phyloP scores from a whole-genome alignment of 257 asterid species.

The Nicotiana obtusifolia region DNA sequence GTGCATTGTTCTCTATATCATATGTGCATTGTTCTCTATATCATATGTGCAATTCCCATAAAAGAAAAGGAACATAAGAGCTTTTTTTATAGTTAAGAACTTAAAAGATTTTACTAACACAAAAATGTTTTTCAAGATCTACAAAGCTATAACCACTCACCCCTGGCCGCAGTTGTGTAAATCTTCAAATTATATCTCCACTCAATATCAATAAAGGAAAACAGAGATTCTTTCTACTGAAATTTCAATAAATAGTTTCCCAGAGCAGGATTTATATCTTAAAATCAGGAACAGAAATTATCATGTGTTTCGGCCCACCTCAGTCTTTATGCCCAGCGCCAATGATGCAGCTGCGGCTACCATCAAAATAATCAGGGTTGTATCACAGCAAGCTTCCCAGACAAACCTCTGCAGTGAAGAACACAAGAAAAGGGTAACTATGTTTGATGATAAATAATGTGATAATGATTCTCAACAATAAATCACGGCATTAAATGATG shows the following conservation, averaged over 20 bases:
- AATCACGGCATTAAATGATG: not conserved
- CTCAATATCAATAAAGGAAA: not conserved
- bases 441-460: not conserved
- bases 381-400: slow-evolving; percentile 94
- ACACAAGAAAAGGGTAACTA: slow-evolving; percentile 9
- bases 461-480: not conserved
- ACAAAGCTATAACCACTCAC: not conserved
- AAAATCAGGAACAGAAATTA: not conserved
- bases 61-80: not conserved
- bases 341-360: slow-evolving; percentile 98
- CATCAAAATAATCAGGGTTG: slow-evolving; percentile 88
- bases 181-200: not conserved
- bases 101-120: not conserved
- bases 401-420: slow-evolving; percentile 54
- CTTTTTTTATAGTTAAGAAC: not conserved
- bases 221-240: slow-evolving; percentile 1
- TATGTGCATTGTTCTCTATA: not conserved
- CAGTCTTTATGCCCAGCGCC: slow-evolving; percentile 87
- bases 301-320: slow-evolving; percentile 40
- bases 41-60: not conserved
- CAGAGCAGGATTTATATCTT: not conserved
- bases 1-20: not conserved
- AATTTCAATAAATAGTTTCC: not conserved
- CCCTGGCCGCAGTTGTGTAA: not conserved
- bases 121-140: not conserved